Base-by-base conservation (phyloP, 805 yeast species). In the Hanseniaspora guilliermondii region DNA sequence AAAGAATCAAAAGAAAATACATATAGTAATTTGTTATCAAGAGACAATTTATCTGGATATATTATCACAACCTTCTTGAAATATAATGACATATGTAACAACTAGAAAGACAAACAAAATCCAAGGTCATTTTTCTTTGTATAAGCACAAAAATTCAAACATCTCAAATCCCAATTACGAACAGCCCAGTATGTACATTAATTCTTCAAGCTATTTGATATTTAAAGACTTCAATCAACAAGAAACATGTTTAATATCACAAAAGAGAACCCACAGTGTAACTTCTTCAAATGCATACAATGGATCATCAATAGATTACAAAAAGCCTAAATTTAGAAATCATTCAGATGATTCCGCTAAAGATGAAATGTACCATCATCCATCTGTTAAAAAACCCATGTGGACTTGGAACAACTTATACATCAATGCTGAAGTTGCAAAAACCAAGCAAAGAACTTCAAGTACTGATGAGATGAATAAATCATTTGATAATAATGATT, bases 321-420 rank as follows among this genome's bases (percentile, higher is more conserved):
- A 40, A 22, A 40, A 40, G 9, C 32, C 45, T 14, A 40, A 40
- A 22, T 14, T 40, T 40, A 25, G 7, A 12, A 7, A 11, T 7
- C 16, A 14, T 3, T 21, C 22, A 22, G 45, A 25, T 14, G 32
- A 24, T 17, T 11, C 40, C 1, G 21, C 12, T 32, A n/a, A 17
- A 11, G 49, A 46, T 46, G 49, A 46, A 5, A 46, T 46, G 49
- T 46, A 46, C n/a, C 49, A 46, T 36, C 49, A 46, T 24, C 49
- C 49, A 5, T 46, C 49, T 5, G 33, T 46, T 35, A 35, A 16
- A 35, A 30, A 22, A 3, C 49, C 49, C 7, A 24, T 14, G 9
- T 46, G 49, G 49, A 46, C 49, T 24, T 46, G 49, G 49, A 24
- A 36, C 11, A 24, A 46, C 9, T n/a, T 46, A 11, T 46, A 45